Conservation (phyloP, 352 stramenopile species). For the Ophiocytium majus region DNA sequence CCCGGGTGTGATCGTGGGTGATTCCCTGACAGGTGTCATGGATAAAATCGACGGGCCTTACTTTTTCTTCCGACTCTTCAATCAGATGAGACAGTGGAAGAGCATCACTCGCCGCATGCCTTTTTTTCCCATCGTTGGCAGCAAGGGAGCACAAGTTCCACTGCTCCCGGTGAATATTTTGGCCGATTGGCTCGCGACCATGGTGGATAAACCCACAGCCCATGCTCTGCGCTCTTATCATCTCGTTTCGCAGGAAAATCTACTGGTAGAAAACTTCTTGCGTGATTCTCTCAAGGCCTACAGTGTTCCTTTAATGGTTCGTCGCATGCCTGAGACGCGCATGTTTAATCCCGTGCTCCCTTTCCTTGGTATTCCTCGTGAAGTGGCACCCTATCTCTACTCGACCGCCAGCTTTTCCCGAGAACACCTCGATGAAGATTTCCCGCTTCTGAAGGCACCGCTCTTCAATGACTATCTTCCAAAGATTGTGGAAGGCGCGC, state of each 20-base stretch:
- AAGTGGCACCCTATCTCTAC: neutral
- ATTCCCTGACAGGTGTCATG: neutral
- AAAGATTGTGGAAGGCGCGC: neutral
- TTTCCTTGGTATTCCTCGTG: neutral
- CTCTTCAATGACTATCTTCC: neutral
- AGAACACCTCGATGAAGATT: neutral
- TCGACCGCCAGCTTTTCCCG: neutral
- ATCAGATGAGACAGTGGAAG: neutral
- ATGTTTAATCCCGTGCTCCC: neutral
- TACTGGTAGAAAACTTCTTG: neutral
- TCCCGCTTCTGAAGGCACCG: neutral
- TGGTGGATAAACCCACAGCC: neutral
- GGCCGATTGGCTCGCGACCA: neutral
- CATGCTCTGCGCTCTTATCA: neutral
- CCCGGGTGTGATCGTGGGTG: neutral
- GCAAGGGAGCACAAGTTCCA: neutral
- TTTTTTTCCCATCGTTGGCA: neutral
- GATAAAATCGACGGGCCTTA: conserved; percentile 13
- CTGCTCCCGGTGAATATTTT: conserved; percentile 3
- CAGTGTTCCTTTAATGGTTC: neutral
- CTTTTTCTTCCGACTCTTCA: neutral
- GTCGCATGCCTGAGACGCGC: neutral
- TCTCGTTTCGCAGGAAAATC: neutral
- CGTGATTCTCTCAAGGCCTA: neutral
- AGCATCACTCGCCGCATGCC: neutral